Base-by-base conservation (phyloP, 2,329 filamentous ascomycete genomes). In the Lachnellula cervina region DNA sequence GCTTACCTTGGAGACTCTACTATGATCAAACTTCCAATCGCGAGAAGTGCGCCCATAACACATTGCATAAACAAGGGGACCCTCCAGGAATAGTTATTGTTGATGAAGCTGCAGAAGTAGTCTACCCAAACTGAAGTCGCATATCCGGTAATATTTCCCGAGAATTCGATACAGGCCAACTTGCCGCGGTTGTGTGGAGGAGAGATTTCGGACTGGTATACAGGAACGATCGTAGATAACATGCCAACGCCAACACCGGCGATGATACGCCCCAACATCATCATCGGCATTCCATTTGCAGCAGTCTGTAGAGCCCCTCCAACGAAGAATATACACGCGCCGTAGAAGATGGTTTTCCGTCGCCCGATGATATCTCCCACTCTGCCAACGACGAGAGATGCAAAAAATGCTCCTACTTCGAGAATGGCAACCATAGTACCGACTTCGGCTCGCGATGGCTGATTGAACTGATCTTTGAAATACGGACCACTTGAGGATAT, bases 351-450 rank as follows among this genome's bases (percentile, higher is more conserved):
- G 6, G 93, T 97, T 69, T 80, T 88, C 60, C 91, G 83, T 59
- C 94, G 85, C 54, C 94, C 94, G 59, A 97, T 89, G 55, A 96
- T 82, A 71, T 99, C 94, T 63, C 94, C 94, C 55, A 97, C 83
- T 59, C 87, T 86, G 49, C 94, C 94, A 37, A 97, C 90, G 32
- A 87, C 72, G 11, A 99, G 75, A 1, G 93, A 97, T 19, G 93
- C 88, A 66, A 96, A 87, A 60, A 99, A 88, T 38, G 94, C 94
- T 57, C 94, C 94, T 52, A 97, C 78, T 74, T 97, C 93, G 57
- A 99, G 81, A 66, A 99, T 97, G 63, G 94, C 93, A 56, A 99
- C 94, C 87, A 97, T 97, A 28, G 92, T 97, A 57, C 93, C 94
- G 57, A 99, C 86, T 71, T 96, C 84, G 47, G 91, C 90, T 65